Base-by-base conservation (phyloP, 2,329 filamentous ascomycete species). In the Cladorrhinum sp. region DNA sequence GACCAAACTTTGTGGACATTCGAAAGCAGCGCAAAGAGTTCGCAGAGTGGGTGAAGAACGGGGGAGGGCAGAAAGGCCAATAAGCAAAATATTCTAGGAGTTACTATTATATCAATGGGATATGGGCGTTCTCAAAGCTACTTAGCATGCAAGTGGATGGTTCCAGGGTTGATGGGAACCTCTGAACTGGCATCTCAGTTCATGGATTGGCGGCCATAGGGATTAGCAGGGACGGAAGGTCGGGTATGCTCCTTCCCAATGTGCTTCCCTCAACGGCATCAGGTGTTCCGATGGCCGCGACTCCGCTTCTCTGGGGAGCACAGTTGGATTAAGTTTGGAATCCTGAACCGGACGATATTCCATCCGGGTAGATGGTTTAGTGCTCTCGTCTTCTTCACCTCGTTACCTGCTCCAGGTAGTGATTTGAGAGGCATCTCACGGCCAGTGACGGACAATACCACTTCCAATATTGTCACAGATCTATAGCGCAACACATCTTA, bases 1-100 rank as follows among this genome's bases (percentile, higher is more conserved):
- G 95, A 66, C 85, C 87, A 51, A 88, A 91, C 1, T 99, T 98
- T 70, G 83, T 92, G 77, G 91, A 99, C 77, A 91, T 98, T 64
- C 87, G 92, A 74, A 89, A 86, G 73, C 82, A 92, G 76, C 84
- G 90, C 71, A 86, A 82, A 71, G 90, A 93, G 62, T 96, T 96
- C 78, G 82, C 85, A 16, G 82, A 87, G 64, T 96, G 91, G 91
- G 83, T 86, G 32, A 81, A 81, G 70, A 66, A 65, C 51, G 59
- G 64, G 9, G 59, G 45, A 38, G 50, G 45, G 12, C 50, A 61
- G 27, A 36, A 58, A 53, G 36, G 20, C 48, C 52, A 36, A 49
- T 59, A 45, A 62, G n/a, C 3, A 22, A 23, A 12, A 38, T 16
- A 4, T n/a, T 6, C 6, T n/a, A 9, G 23, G n/a, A 18, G 10